Evolutionary conservation across 257 asterid genomes (phyloP).

Genomic region (Linderniella brevidens): DNA sequence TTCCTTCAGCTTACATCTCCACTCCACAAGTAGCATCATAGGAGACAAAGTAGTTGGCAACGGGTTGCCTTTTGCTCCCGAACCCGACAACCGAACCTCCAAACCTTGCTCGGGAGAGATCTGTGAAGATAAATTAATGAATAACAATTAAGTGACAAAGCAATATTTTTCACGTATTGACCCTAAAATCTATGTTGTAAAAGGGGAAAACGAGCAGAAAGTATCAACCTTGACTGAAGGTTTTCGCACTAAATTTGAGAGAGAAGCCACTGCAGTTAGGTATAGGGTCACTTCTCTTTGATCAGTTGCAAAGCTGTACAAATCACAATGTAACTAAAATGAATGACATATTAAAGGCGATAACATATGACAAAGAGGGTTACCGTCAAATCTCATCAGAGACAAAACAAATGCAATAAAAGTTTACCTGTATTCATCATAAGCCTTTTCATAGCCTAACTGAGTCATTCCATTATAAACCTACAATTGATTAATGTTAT

Average conservation of each 20-base stretch:
- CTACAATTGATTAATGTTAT: constrained; percentile 20
- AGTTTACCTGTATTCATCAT: constrained; percentile 59
- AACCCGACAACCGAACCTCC: constrained; percentile 53
- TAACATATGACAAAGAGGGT: background rate
- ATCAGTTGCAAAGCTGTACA: constrained; percentile 63
- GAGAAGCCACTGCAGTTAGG: constrained; percentile 65
- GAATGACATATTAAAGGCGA: background rate
- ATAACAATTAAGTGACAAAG: background rate
- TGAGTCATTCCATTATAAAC: constrained; percentile 92
- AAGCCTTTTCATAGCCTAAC: constrained; percentile 68
- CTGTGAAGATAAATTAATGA: constrained; percentile 18
- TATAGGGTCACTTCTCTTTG: constrained; percentile 65
- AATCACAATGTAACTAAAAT: constrained; percentile 8
- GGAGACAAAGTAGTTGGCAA: constrained; percentile 95
- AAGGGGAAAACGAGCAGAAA: constrained; percentile 1
- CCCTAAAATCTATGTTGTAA: too few species aligned
- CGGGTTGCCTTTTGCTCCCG: constrained; percentile 62
- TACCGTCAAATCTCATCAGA: constrained; percentile 3
- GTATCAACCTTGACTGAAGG: constrained; percentile 56
- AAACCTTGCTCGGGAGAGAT: constrained; percentile 65
- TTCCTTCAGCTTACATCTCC: constrained; percentile 51
- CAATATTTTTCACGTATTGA: too few species aligned
- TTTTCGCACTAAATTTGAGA: constrained; percentile 51
- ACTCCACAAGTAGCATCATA: constrained; percentile 36
- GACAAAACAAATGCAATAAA: background rate